These are phyloP conservation scores for Collybiopsis luxurians DNA, from an alignment of 768 basidiomycete genomes.

Conservation along the genomic window DNA sequence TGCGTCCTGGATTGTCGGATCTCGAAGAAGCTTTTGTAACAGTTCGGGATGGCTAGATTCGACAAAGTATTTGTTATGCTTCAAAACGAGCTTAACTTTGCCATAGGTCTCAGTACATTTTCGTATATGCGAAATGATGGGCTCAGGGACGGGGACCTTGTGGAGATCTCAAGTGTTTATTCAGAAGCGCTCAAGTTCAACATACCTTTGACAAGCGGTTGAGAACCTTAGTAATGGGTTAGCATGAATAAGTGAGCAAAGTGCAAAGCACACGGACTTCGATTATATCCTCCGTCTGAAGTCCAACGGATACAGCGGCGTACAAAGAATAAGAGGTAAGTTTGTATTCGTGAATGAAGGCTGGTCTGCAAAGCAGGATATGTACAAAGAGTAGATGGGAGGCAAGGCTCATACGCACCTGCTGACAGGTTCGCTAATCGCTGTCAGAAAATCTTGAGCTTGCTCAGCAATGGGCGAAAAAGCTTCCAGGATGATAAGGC, in stretches of 20 bases:
- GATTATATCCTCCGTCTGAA: conserved; percentile 98
- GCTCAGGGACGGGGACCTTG: conserved; percentile 90
- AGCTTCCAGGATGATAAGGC: conserved; percentile 93
- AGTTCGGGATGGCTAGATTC: conserved; percentile 96
- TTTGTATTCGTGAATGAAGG: conserved; percentile 99
- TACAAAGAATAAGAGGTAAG: conserved; percentile 97
- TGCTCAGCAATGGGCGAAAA: conserved; percentile 98
- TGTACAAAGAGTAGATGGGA: conserved; percentile 12
- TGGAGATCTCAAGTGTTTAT: neutral
- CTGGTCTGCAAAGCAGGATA: conserved; percentile 56
- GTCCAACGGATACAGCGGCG: conserved; percentile 96
- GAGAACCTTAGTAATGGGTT: conserved; percentile 55
- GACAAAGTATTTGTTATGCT: conserved; percentile 97
- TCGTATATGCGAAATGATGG: conserved; percentile 83
- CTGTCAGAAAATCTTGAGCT: conserved; percentile 97
- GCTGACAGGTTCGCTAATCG: conserved; percentile 98
- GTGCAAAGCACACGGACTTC: conserved; percentile 61
- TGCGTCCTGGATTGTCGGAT: conserved; percentile 80
- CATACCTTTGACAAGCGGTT: conserved; percentile 77
- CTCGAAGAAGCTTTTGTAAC: conserved; percentile 82
- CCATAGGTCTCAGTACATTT: conserved; percentile 95
- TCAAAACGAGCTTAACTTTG: conserved; percentile 96
- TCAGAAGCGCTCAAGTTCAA: neutral
- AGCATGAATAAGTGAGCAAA: conserved; percentile 24
- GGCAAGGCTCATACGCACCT: conserved; percentile 56